Base-by-base conservation (phyloP, 1,284 basidiomycete species). In the Cryptococcus neoformans region DNA sequence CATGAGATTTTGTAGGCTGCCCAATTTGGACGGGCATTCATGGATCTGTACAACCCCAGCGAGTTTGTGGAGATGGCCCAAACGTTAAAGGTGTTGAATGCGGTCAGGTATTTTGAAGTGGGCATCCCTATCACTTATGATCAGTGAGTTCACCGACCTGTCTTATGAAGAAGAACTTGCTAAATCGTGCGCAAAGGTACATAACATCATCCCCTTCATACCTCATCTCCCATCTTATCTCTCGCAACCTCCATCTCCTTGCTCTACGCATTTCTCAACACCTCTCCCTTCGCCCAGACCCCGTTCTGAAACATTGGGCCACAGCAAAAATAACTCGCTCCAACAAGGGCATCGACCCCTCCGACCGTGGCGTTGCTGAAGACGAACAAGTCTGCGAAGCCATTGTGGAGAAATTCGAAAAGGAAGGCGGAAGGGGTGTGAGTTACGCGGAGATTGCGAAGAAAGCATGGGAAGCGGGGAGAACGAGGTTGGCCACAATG, bases 371-470 rank as follows among this genome's bases (percentile, higher is more conserved):
- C 6, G 68, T 64, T 2, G 81, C 80, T 39, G 85, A 83, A 11
- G 92, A 96, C 65, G 88, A 90, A 48, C 85, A 85, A 46, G 80
- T 96, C 5, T 93, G 91, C 66, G 80, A 80, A 38, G 79, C 86
- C 50, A 96, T 97, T 53, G 92, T 95, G 1, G 85, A 87, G 62
- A 96, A 96, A 75, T 94, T 96, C 65, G 87, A 62, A 80, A 82
- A 44, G 80, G 85, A 62, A 52, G 78, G 77, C 1, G 74, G 75
- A 57, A 74, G 70, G 62, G 70, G 76, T 3, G 89, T 96, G 28
- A 92, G 90, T 70, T 97, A 92, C 73, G 92, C 94, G 9, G 95
- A 97, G 62, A 94, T 99, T 65, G 94, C 96, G 0, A 86, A 86
- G 74, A 86, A 87, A 44, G 94, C 95, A 17, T 98, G 93, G 93